Percentiles rank a stretch among this genome's conserved stretches.
These are phyloP conservation scores for Phlyctochytrium planicorne DNA, from an alignment of 192 early-diverging fungal species.

Conservation along the genomic window DNA sequence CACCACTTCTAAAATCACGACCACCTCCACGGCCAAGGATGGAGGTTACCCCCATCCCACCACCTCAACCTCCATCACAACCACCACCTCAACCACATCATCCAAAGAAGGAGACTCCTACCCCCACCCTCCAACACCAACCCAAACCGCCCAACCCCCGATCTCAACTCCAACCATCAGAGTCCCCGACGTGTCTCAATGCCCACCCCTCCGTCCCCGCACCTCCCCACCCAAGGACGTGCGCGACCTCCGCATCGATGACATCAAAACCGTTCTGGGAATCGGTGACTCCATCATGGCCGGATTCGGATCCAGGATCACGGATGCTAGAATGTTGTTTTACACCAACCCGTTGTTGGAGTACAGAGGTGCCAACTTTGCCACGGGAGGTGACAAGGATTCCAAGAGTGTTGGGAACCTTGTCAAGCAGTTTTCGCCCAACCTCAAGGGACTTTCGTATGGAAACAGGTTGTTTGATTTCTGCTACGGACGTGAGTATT, in stretches of 20 bases:
- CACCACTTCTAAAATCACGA: not conserved
- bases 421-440: slow-evolving; percentile 32
- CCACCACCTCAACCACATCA: not conserved
- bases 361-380: slow-evolving; percentile 43
- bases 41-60: not conserved
- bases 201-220: slow-evolving; percentile 40
- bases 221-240: slow-evolving; percentile 28
- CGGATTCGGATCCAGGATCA: slow-evolving; percentile 49
- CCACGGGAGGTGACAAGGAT: slow-evolving; percentile 44
- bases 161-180: slow-evolving; percentile 20
- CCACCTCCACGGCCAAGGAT: too few relatives aligned
- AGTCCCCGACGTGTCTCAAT: slow-evolving; percentile 6
- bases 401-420: slow-evolving; percentile 43
- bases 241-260: slow-evolving; percentile 50
- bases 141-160: slow-evolving; percentile 35
- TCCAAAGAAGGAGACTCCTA: not conserved
- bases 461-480: slow-evolving; percentile 42
- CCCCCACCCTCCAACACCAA: not conserved
- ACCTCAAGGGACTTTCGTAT: slow-evolving; percentile 34
- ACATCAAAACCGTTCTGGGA: slow-evolving; percentile 11
- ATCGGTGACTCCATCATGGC: slow-evolving; percentile 25
- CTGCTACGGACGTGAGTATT: slow-evolving; percentile 39
- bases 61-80: not conserved
- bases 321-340: slow-evolving; percentile 32
- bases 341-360: slow-evolving; percentile 34